Percentiles rank a stretch among this genome's conserved stretches.
Evolutionary conservation across 1,139 yeast species (phyloP).

Genomic region (Taphrina communis): DNA sequence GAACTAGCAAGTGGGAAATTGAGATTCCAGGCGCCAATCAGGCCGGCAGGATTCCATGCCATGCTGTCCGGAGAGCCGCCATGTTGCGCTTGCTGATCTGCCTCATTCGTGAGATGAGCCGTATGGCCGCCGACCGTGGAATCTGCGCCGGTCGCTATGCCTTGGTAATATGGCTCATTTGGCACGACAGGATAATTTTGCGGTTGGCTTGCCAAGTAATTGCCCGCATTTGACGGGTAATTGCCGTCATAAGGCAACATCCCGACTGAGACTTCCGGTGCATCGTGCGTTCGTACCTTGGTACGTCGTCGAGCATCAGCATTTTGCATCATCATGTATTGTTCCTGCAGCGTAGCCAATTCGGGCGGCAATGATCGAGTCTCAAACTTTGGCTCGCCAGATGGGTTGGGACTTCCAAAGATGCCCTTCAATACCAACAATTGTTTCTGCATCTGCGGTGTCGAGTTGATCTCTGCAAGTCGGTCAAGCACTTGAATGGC

Average conservation of each 20-base stretch:
- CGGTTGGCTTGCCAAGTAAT: background rate
- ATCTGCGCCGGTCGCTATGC: background rate
- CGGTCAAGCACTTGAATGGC: slow-evolving; percentile 28
- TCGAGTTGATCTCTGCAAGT: slow-evolving; percentile 25
- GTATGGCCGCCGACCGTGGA: background rate
- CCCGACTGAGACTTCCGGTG: background rate
- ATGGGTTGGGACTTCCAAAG: slow-evolving; percentile 13
- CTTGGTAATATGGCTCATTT: slow-evolving; percentile 1
- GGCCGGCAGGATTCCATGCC: slow-evolving; percentile 33
- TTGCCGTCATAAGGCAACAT: background rate
- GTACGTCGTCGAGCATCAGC: slow-evolving; percentile 5
- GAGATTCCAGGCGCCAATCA: slow-evolving; percentile 31
- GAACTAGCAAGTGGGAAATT: slow-evolving; percentile 19
- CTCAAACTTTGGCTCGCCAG: slow-evolving; percentile 13
- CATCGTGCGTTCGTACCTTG: background rate
- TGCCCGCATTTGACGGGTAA: background rate
- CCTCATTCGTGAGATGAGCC: background rate
- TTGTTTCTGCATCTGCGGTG: slow-evolving; percentile 27
- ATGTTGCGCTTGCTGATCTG: slow-evolving; percentile 5
- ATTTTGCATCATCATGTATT: slow-evolving; percentile 29
- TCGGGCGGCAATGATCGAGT: slow-evolving; percentile 24
- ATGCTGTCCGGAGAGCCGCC: background rate
- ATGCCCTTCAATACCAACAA: slow-evolving; percentile 18
- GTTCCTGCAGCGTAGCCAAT: slow-evolving; percentile 30
- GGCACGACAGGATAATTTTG: background rate